These are phyloP conservation scores for Aureobasidium musti DNA, from an alignment of 2,329 filamentous ascomycete genomes.

Conservation along the genomic window DNA sequence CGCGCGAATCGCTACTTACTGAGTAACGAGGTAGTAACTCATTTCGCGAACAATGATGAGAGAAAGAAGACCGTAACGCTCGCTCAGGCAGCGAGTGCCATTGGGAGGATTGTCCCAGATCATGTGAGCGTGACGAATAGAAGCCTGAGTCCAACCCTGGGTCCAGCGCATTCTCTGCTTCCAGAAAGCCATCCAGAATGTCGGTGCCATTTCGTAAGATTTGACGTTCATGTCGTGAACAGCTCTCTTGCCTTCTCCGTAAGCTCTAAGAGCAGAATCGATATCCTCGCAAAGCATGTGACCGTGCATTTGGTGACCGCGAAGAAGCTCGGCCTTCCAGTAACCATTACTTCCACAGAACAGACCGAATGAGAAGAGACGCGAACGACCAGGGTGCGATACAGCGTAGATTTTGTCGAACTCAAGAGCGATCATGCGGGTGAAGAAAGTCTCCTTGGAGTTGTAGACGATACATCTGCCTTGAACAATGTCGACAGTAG, in stretches of 20 bases:
- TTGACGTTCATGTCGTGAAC: constrained; percentile 54
- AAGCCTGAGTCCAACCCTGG: constrained; percentile 55
- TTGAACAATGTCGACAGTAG: constrained; percentile 52
- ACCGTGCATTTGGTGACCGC: constrained; percentile 53
- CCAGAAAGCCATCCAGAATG: constrained; percentile 50
- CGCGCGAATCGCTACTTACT: constrained; percentile 32
- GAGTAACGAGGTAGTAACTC: constrained; percentile 54
- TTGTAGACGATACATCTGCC: constrained; percentile 55
- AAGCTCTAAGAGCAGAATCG: constrained; percentile 52
- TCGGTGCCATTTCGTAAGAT: constrained; percentile 54
- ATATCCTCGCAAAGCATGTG: constrained; percentile 56
- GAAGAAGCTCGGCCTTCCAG: constrained; percentile 50
- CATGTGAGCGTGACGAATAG: constrained; percentile 48
- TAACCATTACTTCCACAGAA: constrained; percentile 55
- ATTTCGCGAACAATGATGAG: constrained; percentile 51
- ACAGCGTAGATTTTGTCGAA: constrained; percentile 57
- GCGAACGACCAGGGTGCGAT: constrained; percentile 52
- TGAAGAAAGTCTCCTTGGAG: constrained; percentile 47
- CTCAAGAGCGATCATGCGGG: constrained; percentile 53
- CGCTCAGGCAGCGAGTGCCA: constrained; percentile 43
- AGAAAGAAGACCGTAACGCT: constrained; percentile 51
- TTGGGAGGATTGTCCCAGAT: constrained; percentile 47
- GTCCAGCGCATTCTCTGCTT: constrained; percentile 55
- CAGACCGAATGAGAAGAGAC: constrained; percentile 53
- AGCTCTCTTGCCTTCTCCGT: constrained; percentile 48